Conservation (phyloP, 768 basidiomycete genomes). For the Agaricus blazei region DNA sequence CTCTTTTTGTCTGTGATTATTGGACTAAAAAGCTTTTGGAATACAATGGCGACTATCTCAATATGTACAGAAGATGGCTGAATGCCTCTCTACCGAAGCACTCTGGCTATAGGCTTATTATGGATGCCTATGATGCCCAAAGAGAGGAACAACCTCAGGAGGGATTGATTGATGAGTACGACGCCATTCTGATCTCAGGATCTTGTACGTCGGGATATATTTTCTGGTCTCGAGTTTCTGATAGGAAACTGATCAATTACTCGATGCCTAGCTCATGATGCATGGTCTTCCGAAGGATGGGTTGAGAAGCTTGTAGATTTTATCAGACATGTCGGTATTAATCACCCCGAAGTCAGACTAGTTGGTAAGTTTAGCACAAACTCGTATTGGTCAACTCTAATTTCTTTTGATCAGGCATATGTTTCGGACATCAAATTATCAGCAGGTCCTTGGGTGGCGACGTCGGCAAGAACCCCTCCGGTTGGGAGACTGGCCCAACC, state of each 20-base stretch:
- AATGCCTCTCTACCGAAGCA: constrained; percentile 18
- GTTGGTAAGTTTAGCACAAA: constrained; percentile 45
- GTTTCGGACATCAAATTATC: constrained; percentile 82
- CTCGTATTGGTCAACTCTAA: neutral
- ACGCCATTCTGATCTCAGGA: constrained; percentile 75
- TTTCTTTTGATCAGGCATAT: constrained; percentile 53
- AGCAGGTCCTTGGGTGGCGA: constrained; percentile 70
- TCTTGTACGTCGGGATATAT: constrained; percentile 45
- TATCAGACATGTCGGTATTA: constrained; percentile 18
- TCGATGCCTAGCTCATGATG: constrained; percentile 56
- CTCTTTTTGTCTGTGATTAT: constrained; percentile 63
- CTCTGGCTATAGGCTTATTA: constrained; percentile 44
- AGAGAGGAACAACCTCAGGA: constrained; percentile 51
- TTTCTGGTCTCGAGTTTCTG: neutral
- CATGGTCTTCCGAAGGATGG: constrained; percentile 74
- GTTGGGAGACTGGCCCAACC: constrained; percentile 76
- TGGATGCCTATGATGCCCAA: constrained; percentile 58
- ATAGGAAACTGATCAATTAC: neutral
- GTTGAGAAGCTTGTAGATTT: constrained; percentile 64
- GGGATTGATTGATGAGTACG: constrained; percentile 47
- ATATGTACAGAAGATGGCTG: constrained; percentile 46
- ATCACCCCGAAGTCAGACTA: neutral
- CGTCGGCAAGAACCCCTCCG: constrained; percentile 56
- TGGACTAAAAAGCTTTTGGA: constrained; percentile 39
- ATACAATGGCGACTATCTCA: constrained; percentile 36